These are phyloP conservation scores for Aspergillus hancockii DNA, from an alignment of 495 filamentous ascomycete genomes.

Conservation along the genomic window DNA sequence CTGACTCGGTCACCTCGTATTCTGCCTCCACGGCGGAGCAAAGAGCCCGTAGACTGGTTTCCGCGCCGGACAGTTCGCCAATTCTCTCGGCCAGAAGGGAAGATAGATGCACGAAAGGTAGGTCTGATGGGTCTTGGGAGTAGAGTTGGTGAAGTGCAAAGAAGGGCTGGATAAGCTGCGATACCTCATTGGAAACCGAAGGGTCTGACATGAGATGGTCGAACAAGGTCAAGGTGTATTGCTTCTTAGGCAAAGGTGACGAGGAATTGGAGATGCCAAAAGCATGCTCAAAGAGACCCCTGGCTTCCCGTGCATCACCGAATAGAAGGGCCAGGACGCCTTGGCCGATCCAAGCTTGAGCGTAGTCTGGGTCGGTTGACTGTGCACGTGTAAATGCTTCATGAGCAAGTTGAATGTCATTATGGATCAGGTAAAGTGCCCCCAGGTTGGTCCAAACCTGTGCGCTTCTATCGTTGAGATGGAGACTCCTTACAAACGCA, in stretches of 20 bases:
- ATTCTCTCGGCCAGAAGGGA: conserved; percentile 81
- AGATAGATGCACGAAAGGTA: conserved; percentile 73
- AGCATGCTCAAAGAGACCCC: conserved; percentile 87
- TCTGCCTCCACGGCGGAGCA: conserved; percentile 71
- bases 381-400: conserved; percentile 88
- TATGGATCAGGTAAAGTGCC: conserved; percentile 79
- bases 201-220: conserved; percentile 66
- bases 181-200: conserved; percentile 58
- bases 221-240: conserved; percentile 77
- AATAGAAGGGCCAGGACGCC: conserved; percentile 76
- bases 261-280: conserved; percentile 86
- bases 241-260: conserved; percentile 66
- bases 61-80: conserved; percentile 64
- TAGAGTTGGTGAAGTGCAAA: conserved; percentile 85
- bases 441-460: conserved; percentile 90
- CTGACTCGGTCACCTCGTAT: conserved; percentile 81
- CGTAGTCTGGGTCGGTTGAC: conserved; percentile 89
- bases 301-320: conserved; percentile 74
- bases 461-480: conserved; percentile 84
- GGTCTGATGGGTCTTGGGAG: conserved; percentile 63
- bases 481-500: conserved; percentile 86
- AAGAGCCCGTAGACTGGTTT: conserved; percentile 60
- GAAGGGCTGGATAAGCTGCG: conserved; percentile 69
- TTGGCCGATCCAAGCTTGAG: conserved; percentile 91
- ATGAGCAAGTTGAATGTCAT: conserved; percentile 80